Conservation (phyloP, 1,139 yeast species). For the Hemisphaericaspora lyxosophila region DNA sequence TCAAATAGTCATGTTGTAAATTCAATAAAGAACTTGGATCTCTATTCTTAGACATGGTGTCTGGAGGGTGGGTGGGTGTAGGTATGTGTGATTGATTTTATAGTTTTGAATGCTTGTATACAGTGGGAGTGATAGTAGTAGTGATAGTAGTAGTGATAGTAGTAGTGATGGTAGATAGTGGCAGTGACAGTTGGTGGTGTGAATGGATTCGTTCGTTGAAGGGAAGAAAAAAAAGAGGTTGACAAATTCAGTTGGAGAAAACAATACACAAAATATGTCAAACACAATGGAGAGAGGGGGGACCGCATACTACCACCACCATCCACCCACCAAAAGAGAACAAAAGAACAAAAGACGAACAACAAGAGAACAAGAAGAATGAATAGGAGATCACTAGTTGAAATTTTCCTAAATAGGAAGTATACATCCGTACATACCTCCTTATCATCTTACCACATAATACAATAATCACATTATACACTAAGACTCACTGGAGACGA, state of each 20-base stretch:
- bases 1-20: slow-evolving; percentile 37
- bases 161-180: background rate
- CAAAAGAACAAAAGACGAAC: too few relatives aligned
- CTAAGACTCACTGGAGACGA: too few relatives aligned
- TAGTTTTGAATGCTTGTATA: too few relatives aligned
- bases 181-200: background rate
- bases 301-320: background rate
- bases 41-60: slow-evolving; percentile 18
- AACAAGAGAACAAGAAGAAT: too few relatives aligned
- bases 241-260: too few relatives aligned
- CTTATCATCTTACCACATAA: too few relatives aligned
- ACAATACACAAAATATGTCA: background rate
- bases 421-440: too few relatives aligned
- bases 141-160: background rate
- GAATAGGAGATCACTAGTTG: too few relatives aligned
- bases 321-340: background rate
- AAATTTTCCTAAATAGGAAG: too few relatives aligned
- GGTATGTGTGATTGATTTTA: background rate
- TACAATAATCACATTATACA: too few relatives aligned
- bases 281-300: background rate
- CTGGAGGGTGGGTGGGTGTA: background rate
- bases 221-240: background rate
- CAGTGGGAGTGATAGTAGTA: background rate
- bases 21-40: slow-evolving; percentile 36
- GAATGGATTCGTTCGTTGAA: too few relatives aligned